Evolutionary conservation across 176 grass and related monocot species (phyloP).

Genomic region (Ananas comosus): DNA sequence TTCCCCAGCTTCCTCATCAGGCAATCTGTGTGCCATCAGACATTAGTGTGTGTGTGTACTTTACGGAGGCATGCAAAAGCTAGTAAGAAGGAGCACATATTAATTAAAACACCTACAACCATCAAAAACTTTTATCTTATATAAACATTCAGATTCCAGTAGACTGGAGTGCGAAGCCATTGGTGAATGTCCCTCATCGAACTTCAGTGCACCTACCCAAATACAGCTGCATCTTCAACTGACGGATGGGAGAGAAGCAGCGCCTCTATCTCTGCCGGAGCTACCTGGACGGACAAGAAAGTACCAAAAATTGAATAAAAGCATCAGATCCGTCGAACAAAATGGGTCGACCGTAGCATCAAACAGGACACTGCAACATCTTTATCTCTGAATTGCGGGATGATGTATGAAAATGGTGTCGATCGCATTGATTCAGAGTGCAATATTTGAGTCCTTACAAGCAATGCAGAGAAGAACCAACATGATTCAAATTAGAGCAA

Average conservation of each 20-base stretch:
- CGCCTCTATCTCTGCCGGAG: conserved; percentile 82
- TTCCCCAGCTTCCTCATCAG: conserved; percentile 85
- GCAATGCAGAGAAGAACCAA: no score
- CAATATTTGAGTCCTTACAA: neutral
- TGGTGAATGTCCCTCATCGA: neutral
- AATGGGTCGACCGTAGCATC: no score
- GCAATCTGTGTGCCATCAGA: conserved; percentile 29
- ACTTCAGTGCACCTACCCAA: conserved; percentile 34
- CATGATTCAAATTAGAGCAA: neutral
- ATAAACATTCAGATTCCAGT: no score
- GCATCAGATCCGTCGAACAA: neutral
- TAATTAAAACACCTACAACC: neutral
- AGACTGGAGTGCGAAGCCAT: no score
- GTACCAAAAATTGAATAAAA: neutral
- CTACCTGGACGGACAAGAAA: conserved; percentile 30
- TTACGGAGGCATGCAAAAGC: neutral
- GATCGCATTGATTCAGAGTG: no score
- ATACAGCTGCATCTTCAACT: conserved; percentile 63
- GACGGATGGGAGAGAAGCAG: conserved; percentile 66
- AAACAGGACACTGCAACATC: no score
- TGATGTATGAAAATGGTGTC: no score
- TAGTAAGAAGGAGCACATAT: no score
- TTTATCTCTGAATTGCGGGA: no score
- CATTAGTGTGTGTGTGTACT: no score
- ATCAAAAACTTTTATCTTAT: no score